A percentile compares a stretch with the other conserved stretches of the same genome.
Conservation (phyloP, 345 rosid species). For the Eucalyptus marginata region DNA sequence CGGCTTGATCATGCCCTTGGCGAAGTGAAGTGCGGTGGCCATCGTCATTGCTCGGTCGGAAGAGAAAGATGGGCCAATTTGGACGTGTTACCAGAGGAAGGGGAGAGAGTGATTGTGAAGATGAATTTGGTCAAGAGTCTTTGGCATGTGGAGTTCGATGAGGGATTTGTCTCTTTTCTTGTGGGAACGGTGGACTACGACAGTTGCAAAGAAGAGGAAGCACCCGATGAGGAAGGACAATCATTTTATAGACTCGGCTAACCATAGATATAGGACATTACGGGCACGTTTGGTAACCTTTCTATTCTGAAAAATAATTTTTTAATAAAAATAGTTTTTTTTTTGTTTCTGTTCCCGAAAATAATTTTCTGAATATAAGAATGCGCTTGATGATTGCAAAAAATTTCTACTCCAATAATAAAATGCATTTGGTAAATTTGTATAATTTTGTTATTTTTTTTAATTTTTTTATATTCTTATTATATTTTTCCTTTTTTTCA, state of each 20-base stretch:
- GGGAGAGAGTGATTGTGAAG: not conserved
- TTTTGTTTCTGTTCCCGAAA: no score
- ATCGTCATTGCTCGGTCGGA: not conserved
- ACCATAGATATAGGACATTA: not conserved
- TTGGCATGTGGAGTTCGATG: not conserved
- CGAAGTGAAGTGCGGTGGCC: not conserved
- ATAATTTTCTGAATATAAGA: no score
- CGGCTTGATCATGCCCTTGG: constrained; percentile 69
- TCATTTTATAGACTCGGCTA: not conserved
- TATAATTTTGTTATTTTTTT: no score
- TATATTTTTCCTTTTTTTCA: no score
- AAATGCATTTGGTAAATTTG: no score
- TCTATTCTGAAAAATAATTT: no score
- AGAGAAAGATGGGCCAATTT: not conserved
- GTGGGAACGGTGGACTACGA: not conserved
- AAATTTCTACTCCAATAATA: no score
- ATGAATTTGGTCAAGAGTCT: not conserved
- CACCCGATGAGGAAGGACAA: not conserved
- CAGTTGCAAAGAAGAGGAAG: not conserved
- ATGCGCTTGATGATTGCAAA: no score
- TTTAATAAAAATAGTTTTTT: no score
- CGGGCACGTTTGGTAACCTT: no score
- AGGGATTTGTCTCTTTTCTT: not conserved
- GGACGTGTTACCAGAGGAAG: not conserved
- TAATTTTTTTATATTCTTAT: no score